These are phyloP conservation scores for Lipomyces starkeyi DNA, from an alignment of 805 yeast species.

Conservation along the genomic window DNA sequence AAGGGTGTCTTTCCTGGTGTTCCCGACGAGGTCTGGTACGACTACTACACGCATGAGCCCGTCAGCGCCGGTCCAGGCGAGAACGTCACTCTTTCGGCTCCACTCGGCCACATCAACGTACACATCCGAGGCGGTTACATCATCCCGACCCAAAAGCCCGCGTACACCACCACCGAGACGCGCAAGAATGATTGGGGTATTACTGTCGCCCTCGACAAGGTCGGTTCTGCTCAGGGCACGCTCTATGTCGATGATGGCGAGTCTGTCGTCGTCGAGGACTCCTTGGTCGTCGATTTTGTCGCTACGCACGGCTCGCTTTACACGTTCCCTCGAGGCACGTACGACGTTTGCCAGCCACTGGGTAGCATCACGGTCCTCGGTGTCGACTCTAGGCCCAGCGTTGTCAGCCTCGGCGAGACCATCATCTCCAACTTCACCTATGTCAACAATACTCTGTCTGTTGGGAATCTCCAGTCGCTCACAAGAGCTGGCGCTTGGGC, in stretches of 20 bases:
- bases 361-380: conserved; percentile 20
- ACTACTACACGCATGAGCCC: conserved; percentile 37
- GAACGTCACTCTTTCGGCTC: conserved; percentile 46
- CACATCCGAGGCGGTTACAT: conserved; percentile 62
- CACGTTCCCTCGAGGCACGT: background rate
- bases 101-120: conserved; percentile 61
- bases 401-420: conserved; percentile 7
- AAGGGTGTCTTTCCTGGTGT: conserved; percentile 52
- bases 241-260: conserved; percentile 81
- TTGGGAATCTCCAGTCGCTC: background rate
- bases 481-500: conserved; percentile 2
- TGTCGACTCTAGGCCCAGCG: conserved; percentile 9
- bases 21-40: conserved; percentile 15
- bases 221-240: conserved; percentile 55
- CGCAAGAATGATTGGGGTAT: conserved; percentile 75
- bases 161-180: conserved; percentile 60
- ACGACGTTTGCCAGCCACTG: conserved; percentile 12
- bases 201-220: conserved; percentile 57
- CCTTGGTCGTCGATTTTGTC: conserved; percentile 10
- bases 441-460: conserved; percentile 4
- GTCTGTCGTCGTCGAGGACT: conserved; percentile 43
- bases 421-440: conserved; percentile 4
- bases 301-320: background rate
- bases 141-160: conserved; percentile 62
- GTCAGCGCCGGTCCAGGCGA: conserved; percentile 47